Evolutionary conservation across 768 basidiomycete species (phyloP), one percentile per base, ranked within the genome.

Genomic region (Agaricus subrufescens): DNA sequence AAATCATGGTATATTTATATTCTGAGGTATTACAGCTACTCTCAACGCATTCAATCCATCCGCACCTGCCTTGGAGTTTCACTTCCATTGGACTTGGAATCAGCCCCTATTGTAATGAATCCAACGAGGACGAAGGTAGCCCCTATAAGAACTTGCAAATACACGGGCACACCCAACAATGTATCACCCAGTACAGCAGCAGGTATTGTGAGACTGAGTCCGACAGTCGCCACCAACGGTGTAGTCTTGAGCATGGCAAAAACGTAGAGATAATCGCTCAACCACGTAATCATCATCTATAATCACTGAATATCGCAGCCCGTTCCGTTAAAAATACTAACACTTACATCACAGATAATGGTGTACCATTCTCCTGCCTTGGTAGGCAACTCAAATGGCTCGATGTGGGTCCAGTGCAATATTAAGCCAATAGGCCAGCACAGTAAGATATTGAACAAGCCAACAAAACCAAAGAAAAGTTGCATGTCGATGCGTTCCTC

Each of bases 181-280:
- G 71, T 70, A 55, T 97, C 94, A 12, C 94, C 94, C 8, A 89
- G 50, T 48, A 98, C 85, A 5, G 97, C 93, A 50, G 95, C 75
- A 4, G 94, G 96, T 67, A 98, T 97, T 1, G 97, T 97, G 12
- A 98, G 79, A 55, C 89, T 92, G 8, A 98, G 78, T 27, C 96
- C 96, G 53, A 98, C 77, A 0, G 96, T 98, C 15, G 90, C 95
- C 19, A 97, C 91, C 11, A 95, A 74, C 0, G 95, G 95, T 1
- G 94, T 94, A 6, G 96, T 99, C 74, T 95, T 96, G 60, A 99
- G 83, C 94, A 98, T 96, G 2, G 94, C 89, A 19, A 92, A 66
- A 29, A 92, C 84, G 66, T 93, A 93, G 46, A 94, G 66, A 66
- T 88, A 96, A 71, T 97, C 94, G 58, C 89, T 91, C 8, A 82